Evolutionary conservation across 108 stramenopile species (phyloP).

Genomic region (Bacterosira constricta): DNA sequence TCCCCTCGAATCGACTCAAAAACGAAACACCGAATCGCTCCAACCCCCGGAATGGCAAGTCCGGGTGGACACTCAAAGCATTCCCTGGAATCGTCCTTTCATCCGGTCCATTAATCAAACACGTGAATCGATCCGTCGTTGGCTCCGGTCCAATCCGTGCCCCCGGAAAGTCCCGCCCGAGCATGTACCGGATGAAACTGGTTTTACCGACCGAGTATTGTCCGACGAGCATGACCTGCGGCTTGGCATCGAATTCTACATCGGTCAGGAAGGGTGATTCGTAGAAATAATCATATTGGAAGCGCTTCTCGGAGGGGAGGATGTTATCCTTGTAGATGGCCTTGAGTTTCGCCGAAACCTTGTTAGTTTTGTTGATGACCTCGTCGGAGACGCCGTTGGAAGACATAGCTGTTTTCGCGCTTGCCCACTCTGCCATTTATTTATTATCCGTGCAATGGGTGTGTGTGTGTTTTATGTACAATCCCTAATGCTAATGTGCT

Average conservation of each 20-base stretch:
- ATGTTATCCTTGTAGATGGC: slow-evolving; percentile 77
- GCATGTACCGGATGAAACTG: slow-evolving; percentile 83
- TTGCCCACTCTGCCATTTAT: no score
- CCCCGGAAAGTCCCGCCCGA: slow-evolving; percentile 90
- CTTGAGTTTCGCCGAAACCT: slow-evolving; percentile 64
- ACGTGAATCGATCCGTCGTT: slow-evolving; percentile 97
- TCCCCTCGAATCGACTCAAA: slow-evolving; percentile 94
- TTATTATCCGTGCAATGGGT: no score
- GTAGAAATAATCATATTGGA: slow-evolving; percentile 86
- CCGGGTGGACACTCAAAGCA: slow-evolving; percentile 95
- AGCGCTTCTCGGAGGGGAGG: slow-evolving; percentile 82
- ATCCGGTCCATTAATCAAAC: slow-evolving; percentile 94
- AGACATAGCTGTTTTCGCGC: no score
- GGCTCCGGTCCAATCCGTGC: slow-evolving; percentile 98
- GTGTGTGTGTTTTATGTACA: no score
- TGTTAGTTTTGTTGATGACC: slow-evolving; percentile 28
- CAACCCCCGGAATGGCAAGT: slow-evolving; percentile 95
- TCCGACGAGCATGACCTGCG: slow-evolving; percentile 95
- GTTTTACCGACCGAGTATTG: slow-evolving; percentile 99
- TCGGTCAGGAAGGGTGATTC: slow-evolving; percentile 84
- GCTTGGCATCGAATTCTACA: slow-evolving; percentile 95
- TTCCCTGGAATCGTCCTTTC: slow-evolving; percentile 98
- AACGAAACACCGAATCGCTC: slow-evolving; percentile 95
- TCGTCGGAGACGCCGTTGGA: no score
- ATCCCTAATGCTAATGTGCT: no score